phyloP scores from a whole-genome alignment of 2,329 filamentous ascomycete species.

The Coniochaeta sp. region DNA sequence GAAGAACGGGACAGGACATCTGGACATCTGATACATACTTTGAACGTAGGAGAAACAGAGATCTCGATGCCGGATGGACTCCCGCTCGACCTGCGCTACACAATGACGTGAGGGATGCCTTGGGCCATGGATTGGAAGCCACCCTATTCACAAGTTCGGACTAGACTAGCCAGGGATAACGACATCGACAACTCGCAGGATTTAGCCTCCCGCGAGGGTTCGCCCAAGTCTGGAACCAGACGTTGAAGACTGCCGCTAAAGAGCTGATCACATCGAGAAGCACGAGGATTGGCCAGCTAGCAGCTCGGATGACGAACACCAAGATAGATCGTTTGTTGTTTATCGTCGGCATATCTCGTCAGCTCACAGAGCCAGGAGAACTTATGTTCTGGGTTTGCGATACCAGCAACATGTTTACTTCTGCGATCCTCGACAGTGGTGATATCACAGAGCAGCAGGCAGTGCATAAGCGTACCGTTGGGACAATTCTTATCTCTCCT shows the following conservation, averaged over 20 bases:
- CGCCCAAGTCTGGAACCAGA: too few species aligned
- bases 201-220: too few species aligned
- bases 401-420: too few species aligned
- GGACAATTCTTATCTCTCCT: not conserved
- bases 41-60: not conserved
- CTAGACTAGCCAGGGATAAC: not conserved
- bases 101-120: not conserved
- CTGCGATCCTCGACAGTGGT: not conserved
- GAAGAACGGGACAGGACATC: too few species aligned
- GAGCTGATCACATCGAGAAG: not conserved
- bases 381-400: too few species aligned
- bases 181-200: not conserved
- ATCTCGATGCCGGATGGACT: not conserved
- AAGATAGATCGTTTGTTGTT: not conserved
- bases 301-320: not conserved
- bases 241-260: too few species aligned
- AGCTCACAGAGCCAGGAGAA: too few species aligned
- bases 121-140: not conserved
- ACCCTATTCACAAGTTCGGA: not conserved
- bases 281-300: not conserved
- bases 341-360: not conserved
- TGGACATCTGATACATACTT: not conserved
- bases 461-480: slow-evolving; percentile 1
- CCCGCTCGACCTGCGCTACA: not conserved
- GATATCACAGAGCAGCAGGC: not conserved